These are phyloP conservation scores for Macrophomina pseudophaseolina DNA, from an alignment of 2,329 filamentous ascomycete species.

Conservation along the genomic window DNA sequence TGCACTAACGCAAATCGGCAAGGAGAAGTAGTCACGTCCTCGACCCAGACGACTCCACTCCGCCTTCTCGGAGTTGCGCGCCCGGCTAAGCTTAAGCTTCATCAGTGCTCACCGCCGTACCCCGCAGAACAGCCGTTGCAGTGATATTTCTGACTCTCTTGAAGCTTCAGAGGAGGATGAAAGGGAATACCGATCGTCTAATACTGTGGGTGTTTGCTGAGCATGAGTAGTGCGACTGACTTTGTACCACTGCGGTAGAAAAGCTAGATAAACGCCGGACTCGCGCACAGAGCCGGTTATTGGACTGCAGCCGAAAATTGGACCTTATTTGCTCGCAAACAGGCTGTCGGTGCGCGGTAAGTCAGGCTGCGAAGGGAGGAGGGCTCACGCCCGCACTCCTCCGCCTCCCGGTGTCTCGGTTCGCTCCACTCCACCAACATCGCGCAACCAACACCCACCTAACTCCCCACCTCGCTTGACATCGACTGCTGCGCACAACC, in stretches of 20 bases:
- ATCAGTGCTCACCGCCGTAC: background rate
- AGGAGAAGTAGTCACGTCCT: background rate
- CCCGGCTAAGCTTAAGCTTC: background rate
- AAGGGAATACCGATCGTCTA: background rate
- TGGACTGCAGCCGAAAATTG: background rate
- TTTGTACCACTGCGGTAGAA: background rate
- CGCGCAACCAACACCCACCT: background rate
- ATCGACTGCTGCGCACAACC: background rate
- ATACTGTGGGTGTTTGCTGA: background rate
- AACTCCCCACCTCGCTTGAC: conserved; percentile 3
- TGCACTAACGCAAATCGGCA: conserved; percentile 3
- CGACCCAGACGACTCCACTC: background rate
- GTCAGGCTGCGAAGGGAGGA: background rate
- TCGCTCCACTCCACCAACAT: conserved; percentile 19
- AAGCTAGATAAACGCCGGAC: background rate
- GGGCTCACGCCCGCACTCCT: background rate
- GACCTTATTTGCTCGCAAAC: background rate
- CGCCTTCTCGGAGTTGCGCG: background rate
- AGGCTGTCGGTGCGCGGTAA: background rate
- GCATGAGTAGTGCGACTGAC: background rate
- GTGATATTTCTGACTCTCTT: background rate
- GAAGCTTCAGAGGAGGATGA: too few species aligned
- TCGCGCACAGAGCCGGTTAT: background rate
- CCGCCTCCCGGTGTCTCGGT: conserved; percentile 5
- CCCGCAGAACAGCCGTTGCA: background rate